A percentile compares a stretch with the other conserved stretches of the same genome.
Conservation (phyloP, 2,329 filamentous ascomycete genomes). For the Septoria linicola region DNA sequence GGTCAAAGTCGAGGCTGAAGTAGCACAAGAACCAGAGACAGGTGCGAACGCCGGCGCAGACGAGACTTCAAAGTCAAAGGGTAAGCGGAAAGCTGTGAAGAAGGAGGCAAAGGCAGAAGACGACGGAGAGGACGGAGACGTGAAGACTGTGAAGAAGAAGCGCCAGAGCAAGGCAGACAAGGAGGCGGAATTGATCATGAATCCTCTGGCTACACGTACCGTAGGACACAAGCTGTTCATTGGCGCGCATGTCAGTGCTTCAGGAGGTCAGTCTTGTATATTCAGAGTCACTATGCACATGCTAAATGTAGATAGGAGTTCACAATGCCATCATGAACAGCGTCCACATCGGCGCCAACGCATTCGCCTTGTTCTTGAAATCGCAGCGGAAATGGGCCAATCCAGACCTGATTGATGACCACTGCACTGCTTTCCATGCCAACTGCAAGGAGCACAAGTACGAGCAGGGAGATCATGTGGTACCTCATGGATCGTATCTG, state of each 20-base stretch:
- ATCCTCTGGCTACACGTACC: constrained; percentile 70
- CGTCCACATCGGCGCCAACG: constrained; percentile 65
- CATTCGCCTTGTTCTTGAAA: constrained; percentile 93
- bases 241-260: constrained; percentile 86
- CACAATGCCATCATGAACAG: constrained; percentile 71
- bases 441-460: constrained; percentile 69
- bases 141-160: constrained; percentile 25
- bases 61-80: constrained; percentile 10
- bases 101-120: constrained; percentile 15
- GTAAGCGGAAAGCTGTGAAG: constrained; percentile 23
- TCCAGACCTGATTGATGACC: constrained; percentile 69
- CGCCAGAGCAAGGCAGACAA: constrained; percentile 57
- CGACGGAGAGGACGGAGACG: constrained; percentile 14
- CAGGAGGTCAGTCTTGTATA: constrained; percentile 56
- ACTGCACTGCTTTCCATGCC: constrained; percentile 66
- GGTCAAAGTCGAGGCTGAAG: constrained; percentile 9
- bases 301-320: constrained; percentile 51
- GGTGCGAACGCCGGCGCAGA: constrained; percentile 20
- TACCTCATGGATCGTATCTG: constrained; percentile 94
- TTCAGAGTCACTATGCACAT: background rate
- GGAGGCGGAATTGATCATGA: constrained; percentile 55
- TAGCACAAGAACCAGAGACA: constrained; percentile 19
- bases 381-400: constrained; percentile 94
- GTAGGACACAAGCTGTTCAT: constrained; percentile 75
- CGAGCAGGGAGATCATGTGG: constrained; percentile 67